Evolutionary conservation across 768 basidiomycete species (phyloP).

Genomic region (Hygrophoropsis aurantiaca): DNA sequence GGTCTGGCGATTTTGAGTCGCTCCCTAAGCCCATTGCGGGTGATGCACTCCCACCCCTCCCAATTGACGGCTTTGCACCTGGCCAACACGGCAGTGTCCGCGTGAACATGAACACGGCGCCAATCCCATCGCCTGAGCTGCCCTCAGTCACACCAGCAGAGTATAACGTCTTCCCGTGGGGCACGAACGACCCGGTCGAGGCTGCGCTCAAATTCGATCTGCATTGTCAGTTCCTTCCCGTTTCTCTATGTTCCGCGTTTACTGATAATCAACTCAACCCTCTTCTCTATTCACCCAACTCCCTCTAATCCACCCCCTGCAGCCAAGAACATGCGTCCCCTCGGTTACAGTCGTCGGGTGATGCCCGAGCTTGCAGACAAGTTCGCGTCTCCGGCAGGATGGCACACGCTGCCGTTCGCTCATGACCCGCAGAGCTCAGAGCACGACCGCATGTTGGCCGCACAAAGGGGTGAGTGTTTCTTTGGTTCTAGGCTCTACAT

Average conservation of each 20-base stretch:
- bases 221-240: slow-evolving; percentile 9
- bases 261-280: not conserved
- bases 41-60: no score
- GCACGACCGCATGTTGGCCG: slow-evolving; percentile 1
- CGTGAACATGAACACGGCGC: not conserved
- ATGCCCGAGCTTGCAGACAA: slow-evolving; percentile 71
- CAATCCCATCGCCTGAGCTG: slow-evolving; percentile 6
- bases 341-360: slow-evolving; percentile 28
- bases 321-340: slow-evolving; percentile 1
- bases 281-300: slow-evolving; percentile 9
- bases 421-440: slow-evolving; percentile 57
- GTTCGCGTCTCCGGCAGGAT: slow-evolving; percentile 84
- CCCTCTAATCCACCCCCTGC: not conserved
- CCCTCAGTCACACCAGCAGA: slow-evolving; percentile 33
- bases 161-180: slow-evolving; percentile 79
- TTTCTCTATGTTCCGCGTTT: not conserved
- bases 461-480: slow-evolving; percentile 12
- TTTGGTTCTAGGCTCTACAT: not conserved
- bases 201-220: slow-evolving; percentile 31
- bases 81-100: no score
- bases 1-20: no score
- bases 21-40: slow-evolving; percentile 17
- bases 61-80: no score
- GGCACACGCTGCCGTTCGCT: slow-evolving; percentile 79
- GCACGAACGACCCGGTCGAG: slow-evolving; percentile 79